Evolutionary conservation across 2,329 filamentous ascomycete species (phyloP), one percentile per base, ranked within the genome.

Genomic region (Drechslerella coelobrocha): DNA sequence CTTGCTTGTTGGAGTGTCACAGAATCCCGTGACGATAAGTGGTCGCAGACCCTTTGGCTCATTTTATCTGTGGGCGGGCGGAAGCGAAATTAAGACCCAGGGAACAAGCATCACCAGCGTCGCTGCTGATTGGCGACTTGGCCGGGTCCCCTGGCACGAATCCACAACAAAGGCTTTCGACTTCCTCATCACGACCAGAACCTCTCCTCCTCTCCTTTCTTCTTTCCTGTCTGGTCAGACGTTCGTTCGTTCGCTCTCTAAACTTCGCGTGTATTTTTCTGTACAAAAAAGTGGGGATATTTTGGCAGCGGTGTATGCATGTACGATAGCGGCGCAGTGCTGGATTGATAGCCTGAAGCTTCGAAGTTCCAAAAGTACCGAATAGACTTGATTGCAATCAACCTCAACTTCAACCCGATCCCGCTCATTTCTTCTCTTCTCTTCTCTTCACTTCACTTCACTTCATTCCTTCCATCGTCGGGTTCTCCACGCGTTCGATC

Each of bases 61-160:
- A 63, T 71, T 66, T 62, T 48, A 69, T 69, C 65, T 31, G 43
- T 62, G 59, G 65, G 45, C 66, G 66, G 66, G 66, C 53, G 59
- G 52, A 71, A 71, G 66, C 66, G 66, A 71, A 62, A 71, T 71
- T 62, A 60, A 59, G 34, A 19, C 21, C 24, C 37, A 43, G 48
- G 34, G 61, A 53, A 66, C 61, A 59, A 39, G 61, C 62, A 47
- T 63, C 50, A 47, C 59, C 47, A 19, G 52, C 66, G 51, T 29
- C 31, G 17, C 21, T 12, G 21, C 34, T 71, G 59, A 71, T 71
- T 71, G 66, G 66, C 59, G 50, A 59, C 19, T n/a, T n/a, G 17
- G 14, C 8, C 21, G 2, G 14, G 29, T 51, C 41, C 41, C 41
- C 41, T 23, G 14, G 14, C 19, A 17, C 34, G 14, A 8, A 21